These are phyloP conservation scores for Sphagnum contortum DNA, from an alignment of 225 moss, liverwort and hornwort species.

Conservation along the genomic window DNA sequence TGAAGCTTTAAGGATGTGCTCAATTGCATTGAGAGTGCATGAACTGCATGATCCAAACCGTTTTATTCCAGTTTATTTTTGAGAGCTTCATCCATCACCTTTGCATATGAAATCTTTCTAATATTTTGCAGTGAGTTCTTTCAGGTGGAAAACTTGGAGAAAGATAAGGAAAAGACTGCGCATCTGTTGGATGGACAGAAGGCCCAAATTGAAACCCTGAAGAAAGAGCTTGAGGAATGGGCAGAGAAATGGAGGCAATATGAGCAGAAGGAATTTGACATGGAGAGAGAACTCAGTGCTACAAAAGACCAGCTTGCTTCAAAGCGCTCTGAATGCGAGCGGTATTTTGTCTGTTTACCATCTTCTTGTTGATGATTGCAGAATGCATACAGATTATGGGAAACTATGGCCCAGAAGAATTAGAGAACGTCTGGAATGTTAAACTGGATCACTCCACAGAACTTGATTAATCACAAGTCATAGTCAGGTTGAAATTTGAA, in stretches of 20 bases:
- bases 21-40: too few relatives aligned
- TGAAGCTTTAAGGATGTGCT: too few relatives aligned
- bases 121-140: too few relatives aligned
- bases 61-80: too few relatives aligned
- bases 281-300: constrained; percentile 21
- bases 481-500: too few relatives aligned
- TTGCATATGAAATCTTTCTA: too few relatives aligned
- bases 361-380: not conserved
- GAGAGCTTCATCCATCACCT: too few relatives aligned
- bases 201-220: constrained; percentile 32
- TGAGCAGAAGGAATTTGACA: constrained; percentile 20
- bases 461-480: too few relatives aligned
- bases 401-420: too few relatives aligned
- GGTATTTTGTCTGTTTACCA: constrained; percentile 19
- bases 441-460: too few relatives aligned
- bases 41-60: too few relatives aligned
- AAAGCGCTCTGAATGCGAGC: constrained; percentile 49
- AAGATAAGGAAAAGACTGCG: constrained; percentile 31
- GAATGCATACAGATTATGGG: not conserved
- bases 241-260: constrained; percentile 20
- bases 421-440: too few relatives aligned
- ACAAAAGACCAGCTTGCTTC: constrained; percentile 33
- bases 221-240: constrained; percentile 44
- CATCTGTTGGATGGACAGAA: constrained; percentile 41
- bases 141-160: constrained; percentile 40